Evolutionary conservation across 176 grass and related monocot species (phyloP).

Genomic region (Aechmea fasciata): DNA sequence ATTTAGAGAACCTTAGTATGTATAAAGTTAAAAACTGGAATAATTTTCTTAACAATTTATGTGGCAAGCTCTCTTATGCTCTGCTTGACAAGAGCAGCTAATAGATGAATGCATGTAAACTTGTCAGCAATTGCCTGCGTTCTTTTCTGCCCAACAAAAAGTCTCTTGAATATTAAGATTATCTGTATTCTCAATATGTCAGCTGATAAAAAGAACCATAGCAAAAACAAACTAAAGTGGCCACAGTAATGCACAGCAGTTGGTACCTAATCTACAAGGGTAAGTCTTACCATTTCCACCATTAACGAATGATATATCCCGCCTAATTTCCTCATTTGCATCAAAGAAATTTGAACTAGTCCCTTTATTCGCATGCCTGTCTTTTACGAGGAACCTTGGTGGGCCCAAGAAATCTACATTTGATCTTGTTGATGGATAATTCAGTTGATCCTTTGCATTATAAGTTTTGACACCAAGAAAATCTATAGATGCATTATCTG

Average conservation of each 20-base stretch:
- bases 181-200: not conserved
- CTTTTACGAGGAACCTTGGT: constrained; percentile 18
- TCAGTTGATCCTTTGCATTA: constrained; percentile 14
- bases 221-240: not conserved
- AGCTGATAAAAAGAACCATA: constrained; percentile 1
- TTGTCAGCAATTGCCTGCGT: not conserved
- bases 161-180: not conserved
- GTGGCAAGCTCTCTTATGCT: not conserved
- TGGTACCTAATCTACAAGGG: constrained; percentile 2
- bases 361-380: constrained; percentile 15
- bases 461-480: constrained; percentile 19
- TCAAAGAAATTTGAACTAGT: constrained; percentile 24
- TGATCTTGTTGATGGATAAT: constrained; percentile 20
- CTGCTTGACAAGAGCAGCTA: not conserved
- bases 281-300: constrained; percentile 34
- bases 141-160: not conserved
- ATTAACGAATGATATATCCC: constrained; percentile 25
- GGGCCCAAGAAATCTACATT: constrained; percentile 24
- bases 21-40: too few relatives aligned
- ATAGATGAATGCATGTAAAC: too few relatives aligned
- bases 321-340: constrained; percentile 18
- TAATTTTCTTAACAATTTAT: too few relatives aligned
- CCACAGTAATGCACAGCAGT: constrained; percentile 6
- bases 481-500: constrained; percentile 22
- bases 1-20: too few relatives aligned